Conservation (phyloP, 2,329 filamentous ascomycete species). For the Thyridium curvatum region DNA sequence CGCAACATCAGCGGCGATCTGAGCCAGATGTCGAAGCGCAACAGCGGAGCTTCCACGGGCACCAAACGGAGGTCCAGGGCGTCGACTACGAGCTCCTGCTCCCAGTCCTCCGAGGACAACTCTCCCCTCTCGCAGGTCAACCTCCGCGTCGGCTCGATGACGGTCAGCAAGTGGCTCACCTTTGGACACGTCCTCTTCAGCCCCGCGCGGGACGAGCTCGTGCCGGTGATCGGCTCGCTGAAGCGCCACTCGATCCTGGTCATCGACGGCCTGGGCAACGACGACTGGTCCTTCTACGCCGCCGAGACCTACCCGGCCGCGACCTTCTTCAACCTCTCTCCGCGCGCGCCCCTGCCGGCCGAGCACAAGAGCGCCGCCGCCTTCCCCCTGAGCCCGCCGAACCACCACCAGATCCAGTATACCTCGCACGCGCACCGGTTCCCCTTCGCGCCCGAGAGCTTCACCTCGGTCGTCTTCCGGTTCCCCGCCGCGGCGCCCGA, state of each 20-base stretch:
- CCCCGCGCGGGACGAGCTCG: constrained; percentile 66
- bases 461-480: constrained; percentile 69
- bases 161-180: constrained; percentile 81
- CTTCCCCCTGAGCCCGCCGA: constrained; percentile 54
- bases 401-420: constrained; percentile 72
- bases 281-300: neutral
- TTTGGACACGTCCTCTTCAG: constrained; percentile 82
- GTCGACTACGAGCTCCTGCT: too few species aligned
- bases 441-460: constrained; percentile 70
- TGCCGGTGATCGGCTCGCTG: constrained; percentile 39
- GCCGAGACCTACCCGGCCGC: constrained; percentile 42
- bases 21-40: too few species aligned
- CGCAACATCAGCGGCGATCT: constrained; percentile 19
- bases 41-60: too few species aligned
- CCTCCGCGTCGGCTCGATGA: constrained; percentile 72
- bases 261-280: constrained; percentile 75
- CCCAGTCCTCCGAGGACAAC: constrained; percentile 41
- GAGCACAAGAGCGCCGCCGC: constrained; percentile 33
- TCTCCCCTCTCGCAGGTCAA: constrained; percentile 67
- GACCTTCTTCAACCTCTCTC: constrained; percentile 71
- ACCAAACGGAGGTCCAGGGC: constrained; percentile 7
- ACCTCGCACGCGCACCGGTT: constrained; percentile 57
- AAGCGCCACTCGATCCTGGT: constrained; percentile 65
- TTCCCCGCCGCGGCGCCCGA: constrained; percentile 68
- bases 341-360: constrained; percentile 43